Percentiles rank a stretch among this genome's conserved stretches.
These are phyloP conservation scores for Narthecium ossifragum DNA, from an alignment of 106 monocot species.

Conservation along the genomic window DNA sequence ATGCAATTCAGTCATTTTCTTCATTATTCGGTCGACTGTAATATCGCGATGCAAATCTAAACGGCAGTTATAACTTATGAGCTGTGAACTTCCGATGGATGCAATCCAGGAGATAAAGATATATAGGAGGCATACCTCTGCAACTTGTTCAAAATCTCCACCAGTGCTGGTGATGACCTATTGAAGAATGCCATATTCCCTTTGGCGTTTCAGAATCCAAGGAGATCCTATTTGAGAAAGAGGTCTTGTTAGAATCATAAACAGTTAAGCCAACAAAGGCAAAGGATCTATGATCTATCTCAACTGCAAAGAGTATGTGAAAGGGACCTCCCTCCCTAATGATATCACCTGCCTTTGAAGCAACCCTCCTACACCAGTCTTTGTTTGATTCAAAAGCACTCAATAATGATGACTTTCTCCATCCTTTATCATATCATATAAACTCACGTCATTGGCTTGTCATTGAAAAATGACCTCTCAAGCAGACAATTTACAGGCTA, in stretches of 20 bases:
- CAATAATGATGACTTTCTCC: constrained; percentile 29
- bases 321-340: constrained; percentile 6
- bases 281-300: not conserved
- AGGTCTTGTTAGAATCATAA: constrained; percentile 5
- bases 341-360: constrained; percentile 18
- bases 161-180: constrained; percentile 36
- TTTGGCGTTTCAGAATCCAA: not conserved
- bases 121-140: constrained; percentile 14
- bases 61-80: no score
- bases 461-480: no score
- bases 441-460: not conserved
- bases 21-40: not conserved
- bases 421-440: not conserved
- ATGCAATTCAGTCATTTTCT: not conserved
- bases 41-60: no score
- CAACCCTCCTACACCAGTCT: constrained; percentile 1
- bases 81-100: no score
- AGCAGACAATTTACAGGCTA: no score
- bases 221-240: constrained; percentile 5
- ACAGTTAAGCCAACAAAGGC: not conserved
- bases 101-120: not conserved
- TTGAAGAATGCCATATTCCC: constrained; percentile 31
- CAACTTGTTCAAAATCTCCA: constrained; percentile 40
- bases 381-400: constrained; percentile 36
- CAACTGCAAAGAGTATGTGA: not conserved